phyloP scores from a whole-genome alignment of 768 basidiomycete genomes.

The Cystofilobasidium capitatum region DNA sequence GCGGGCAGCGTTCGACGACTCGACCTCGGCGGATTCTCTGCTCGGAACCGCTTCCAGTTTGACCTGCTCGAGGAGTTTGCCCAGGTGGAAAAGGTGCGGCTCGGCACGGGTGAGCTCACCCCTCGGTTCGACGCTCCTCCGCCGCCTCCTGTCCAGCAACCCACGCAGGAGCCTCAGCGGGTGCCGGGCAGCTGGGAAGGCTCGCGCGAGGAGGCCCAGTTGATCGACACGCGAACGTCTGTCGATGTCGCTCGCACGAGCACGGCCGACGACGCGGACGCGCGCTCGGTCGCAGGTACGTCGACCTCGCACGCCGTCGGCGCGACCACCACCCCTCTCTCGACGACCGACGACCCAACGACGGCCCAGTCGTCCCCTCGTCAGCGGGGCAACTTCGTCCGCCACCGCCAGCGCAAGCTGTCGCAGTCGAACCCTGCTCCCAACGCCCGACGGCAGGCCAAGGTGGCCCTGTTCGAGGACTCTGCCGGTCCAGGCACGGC shows the following conservation, averaged over 20 bases:
- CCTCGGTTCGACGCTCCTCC: neutral
- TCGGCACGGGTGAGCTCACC: constrained; percentile 16
- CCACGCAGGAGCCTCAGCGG: no score
- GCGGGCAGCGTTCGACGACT: constrained; percentile 56
- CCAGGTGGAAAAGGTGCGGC: constrained; percentile 45
- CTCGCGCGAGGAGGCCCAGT: neutral
- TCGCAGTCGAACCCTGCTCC: constrained; percentile 61
- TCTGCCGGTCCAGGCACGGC: constrained; percentile 30
- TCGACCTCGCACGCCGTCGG: constrained; percentile 21
- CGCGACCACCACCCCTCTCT: constrained; percentile 28
- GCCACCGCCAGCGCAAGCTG: constrained; percentile 69
- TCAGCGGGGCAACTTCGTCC: constrained; percentile 31
- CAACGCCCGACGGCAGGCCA: constrained; percentile 48
- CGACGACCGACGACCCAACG: constrained; percentile 26
- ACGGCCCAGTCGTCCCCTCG: neutral
- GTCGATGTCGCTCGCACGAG: neutral
- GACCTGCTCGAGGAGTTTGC: constrained; percentile 67
- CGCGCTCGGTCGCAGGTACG: constrained; percentile 3
- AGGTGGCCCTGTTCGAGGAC: constrained; percentile 82
- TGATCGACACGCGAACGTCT: neutral
- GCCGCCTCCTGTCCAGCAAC: no score
- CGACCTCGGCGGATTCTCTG: constrained; percentile 48
- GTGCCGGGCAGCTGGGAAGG: no score
- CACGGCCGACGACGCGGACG: neutral
- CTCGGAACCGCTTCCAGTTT: constrained; percentile 62